phyloP scores from a whole-genome alignment of 2,329 filamentous ascomycete genomes.

The Bipolaris cookei region DNA sequence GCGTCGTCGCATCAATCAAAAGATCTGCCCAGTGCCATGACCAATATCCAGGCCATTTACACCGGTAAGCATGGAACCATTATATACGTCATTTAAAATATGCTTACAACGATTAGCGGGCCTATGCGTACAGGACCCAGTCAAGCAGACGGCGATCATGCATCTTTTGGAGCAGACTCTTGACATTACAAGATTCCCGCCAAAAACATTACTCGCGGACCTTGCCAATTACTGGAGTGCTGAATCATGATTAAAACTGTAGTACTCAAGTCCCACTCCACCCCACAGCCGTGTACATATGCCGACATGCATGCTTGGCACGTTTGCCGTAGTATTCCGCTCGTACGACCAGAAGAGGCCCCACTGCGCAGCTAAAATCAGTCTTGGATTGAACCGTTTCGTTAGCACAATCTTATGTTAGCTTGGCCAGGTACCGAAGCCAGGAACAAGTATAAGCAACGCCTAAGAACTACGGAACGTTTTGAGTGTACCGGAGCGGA shows the following conservation, averaged over 20 bases:
- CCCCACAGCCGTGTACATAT: too few species aligned
- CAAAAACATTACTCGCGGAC: conserved; percentile 37
- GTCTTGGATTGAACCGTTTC: too few species aligned
- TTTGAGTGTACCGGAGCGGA: neutral
- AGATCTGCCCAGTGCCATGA: conserved; percentile 37
- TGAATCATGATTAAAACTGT: conserved; percentile 19
- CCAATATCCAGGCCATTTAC: conserved; percentile 39
- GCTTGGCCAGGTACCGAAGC: neutral
- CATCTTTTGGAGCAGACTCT: conserved; percentile 38
- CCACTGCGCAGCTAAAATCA: too few species aligned
- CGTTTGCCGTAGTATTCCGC: too few species aligned
- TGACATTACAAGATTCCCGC: conserved; percentile 39
- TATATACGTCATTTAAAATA: neutral
- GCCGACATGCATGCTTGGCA: too few species aligned
- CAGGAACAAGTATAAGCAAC: neutral
- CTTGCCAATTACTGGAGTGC: conserved; percentile 39
- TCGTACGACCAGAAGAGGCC: too few species aligned
- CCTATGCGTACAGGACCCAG: conserved; percentile 39
- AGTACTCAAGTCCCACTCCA: neutral
- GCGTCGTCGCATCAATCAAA: conserved; percentile 50
- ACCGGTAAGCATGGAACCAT: conserved; percentile 29
- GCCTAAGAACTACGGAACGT: neutral
- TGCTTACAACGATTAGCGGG: conserved; percentile 29
- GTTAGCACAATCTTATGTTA: too few species aligned
- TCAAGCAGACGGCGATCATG: conserved; percentile 35